phyloP scores from a whole-genome alignment of 192 early-diverging fungal genomes.

The Kappamyces sp. region DNA sequence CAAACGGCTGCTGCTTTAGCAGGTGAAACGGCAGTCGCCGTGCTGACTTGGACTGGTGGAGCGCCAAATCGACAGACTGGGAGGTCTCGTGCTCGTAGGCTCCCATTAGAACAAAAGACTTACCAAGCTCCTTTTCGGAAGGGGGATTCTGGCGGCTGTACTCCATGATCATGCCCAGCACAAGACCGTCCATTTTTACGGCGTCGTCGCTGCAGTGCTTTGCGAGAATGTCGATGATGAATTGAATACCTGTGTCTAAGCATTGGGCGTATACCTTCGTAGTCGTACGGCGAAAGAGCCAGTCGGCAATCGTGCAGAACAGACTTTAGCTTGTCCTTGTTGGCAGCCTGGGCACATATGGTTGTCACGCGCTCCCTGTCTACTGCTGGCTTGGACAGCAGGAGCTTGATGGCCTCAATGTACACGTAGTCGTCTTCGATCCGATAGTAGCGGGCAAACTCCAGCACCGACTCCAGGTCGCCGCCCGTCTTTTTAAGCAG shows the following conservation, averaged over 20 bases:
- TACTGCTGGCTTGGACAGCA: conserved; percentile 29
- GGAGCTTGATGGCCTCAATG: conserved; percentile 42
- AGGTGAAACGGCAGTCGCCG: conserved; percentile 60
- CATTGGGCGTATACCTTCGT: conserved; percentile 43
- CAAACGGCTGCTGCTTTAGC: conserved; percentile 44
- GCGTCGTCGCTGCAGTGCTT: conserved; percentile 37
- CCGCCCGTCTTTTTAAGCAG: conserved; percentile 53
- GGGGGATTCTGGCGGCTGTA: conserved; percentile 46
- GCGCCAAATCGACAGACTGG: too few relatives aligned
- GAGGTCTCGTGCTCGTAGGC: neutral
- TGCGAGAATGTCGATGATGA: conserved; percentile 48
- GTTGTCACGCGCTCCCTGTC: conserved; percentile 33
- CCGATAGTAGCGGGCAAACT: conserved; percentile 60
- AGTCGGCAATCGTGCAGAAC: conserved; percentile 41
- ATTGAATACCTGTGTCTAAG: conserved; percentile 36
- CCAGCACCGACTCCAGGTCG: conserved; percentile 55
- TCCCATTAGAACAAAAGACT: neutral
- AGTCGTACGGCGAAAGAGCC: conserved; percentile 56
- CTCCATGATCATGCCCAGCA: conserved; percentile 48
- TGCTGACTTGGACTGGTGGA: neutral
- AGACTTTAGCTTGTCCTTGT: conserved; percentile 47
- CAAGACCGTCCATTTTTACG: conserved; percentile 30
- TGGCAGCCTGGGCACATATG: conserved; percentile 45
- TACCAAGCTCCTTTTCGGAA: conserved; percentile 39
- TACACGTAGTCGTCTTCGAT: conserved; percentile 49